Conservation (phyloP, 148 eudicot species). For the Limonium bicolor region DNA sequence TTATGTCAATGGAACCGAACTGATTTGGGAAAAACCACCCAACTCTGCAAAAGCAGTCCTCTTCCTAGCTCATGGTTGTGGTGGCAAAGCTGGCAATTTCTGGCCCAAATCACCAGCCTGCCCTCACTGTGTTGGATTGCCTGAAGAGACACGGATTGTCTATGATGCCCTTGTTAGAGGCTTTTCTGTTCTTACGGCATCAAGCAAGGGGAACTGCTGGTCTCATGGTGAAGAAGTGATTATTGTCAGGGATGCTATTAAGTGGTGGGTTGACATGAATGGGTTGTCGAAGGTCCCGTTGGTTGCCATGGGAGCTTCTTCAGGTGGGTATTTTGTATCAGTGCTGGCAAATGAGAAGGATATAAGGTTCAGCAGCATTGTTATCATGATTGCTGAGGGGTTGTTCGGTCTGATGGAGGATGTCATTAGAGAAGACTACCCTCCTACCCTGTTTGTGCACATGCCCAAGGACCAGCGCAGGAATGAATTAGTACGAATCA, state of each 20-base stretch:
- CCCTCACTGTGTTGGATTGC: constrained; percentile 66
- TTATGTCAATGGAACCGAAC: constrained; percentile 37
- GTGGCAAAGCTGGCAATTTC: constrained; percentile 55
- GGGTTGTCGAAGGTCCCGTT: constrained; percentile 47
- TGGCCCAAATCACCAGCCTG: constrained; percentile 51
- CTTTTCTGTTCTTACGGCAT: constrained; percentile 55
- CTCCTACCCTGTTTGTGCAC: constrained; percentile 84
- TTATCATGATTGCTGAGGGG: constrained; percentile 87
- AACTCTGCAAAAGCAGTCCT: constrained; percentile 49
- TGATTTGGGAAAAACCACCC: constrained; percentile 90
- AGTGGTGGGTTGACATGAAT: constrained; percentile 49
- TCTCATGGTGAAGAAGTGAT: constrained; percentile 35
- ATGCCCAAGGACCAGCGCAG: constrained; percentile 81
- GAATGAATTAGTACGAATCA: constrained; percentile 20
- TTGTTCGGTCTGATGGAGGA: constrained; percentile 42
- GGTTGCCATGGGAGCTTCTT: constrained; percentile 86
- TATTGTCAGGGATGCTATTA: constrained; percentile 25
- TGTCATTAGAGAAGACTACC: constrained; percentile 48
- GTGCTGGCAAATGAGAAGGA: constrained; percentile 37
- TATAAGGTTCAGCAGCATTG: constrained; percentile 44
- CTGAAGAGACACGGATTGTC: constrained; percentile 67
- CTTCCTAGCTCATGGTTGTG: constrained; percentile 89
- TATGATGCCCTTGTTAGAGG: constrained; percentile 47
- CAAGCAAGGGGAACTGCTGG: constrained; percentile 67
- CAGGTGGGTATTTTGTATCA: constrained; percentile 94